Base-by-base conservation (phyloP, 768 basidiomycete genomes). In the Saitozyma sp. region DNA sequence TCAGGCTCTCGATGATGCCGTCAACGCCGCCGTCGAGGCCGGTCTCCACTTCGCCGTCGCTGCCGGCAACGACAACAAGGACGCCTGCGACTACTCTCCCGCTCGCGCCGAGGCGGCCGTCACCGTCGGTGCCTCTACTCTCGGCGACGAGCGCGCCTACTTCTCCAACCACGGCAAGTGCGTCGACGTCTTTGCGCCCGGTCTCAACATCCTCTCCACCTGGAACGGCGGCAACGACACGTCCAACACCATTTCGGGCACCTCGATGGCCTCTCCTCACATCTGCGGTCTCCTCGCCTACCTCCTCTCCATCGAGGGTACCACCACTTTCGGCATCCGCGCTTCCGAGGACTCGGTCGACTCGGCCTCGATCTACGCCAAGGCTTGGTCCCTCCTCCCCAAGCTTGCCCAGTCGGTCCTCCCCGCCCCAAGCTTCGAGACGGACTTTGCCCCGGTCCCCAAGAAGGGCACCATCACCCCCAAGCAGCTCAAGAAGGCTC, bases 41-140 rank as follows among this genome's bases (percentile, higher is more conserved):
- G 96, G 96, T 45, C 84, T 99, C 41, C 92, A 97, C 84, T 96
- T 98, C 69, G 91, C 95, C 64, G 96, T 99, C 63, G 95, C 95
- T 64, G 94, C 94, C 64, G 93, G 91, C 56, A 91, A 90, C 68
- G 90, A 91, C 75, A 88, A 90, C 82, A 86, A 85, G 70, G 90
- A 95, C 74, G 92, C 92, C 11, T 98, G 95, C 84, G 83, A 83
- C 68, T 96, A 89, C 82, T 98, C 94, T 1, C 96, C 96, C 42
- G 96, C 94, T 37, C 86, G 86, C 8, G 86, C 96, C 6, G 85
- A 89, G 82, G 87, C 89, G 58, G 91, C 96, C 14, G 85, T 99
- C 65, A 97, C 96, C 54, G 96, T 98, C 58, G 96, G 90, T 69
- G 96, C 96, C 39, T 81, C 80, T n/a, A 80, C 81, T 46, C 74